phyloP scores from a whole-genome alignment of 2,329 filamentous ascomycete genomes.

The Clarireedia homoeocarpa region DNA sequence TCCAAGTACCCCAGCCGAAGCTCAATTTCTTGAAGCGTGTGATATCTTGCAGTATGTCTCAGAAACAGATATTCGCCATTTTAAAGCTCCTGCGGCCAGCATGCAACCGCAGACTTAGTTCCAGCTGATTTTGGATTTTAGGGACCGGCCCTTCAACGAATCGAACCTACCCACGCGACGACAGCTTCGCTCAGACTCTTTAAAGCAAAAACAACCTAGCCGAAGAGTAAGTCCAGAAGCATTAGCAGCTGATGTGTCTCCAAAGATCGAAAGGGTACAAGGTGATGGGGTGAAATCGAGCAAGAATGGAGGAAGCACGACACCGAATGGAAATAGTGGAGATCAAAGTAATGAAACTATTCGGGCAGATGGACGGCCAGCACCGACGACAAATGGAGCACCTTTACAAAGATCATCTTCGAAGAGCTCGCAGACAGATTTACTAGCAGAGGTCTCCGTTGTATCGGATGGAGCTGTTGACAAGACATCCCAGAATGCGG shows the following conservation, averaged over 20 bases:
- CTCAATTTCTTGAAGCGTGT: slow-evolving; percentile 47
- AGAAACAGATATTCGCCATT: not conserved
- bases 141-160: slow-evolving; percentile 44
- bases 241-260: slow-evolving; percentile 12
- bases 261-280: slow-evolving; percentile 17
- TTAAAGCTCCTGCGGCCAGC: not conserved
- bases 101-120: not conserved
- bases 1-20: slow-evolving; percentile 43
- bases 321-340: slow-evolving; percentile 17
- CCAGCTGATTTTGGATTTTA: slow-evolving; percentile 28
- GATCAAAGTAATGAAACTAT: slow-evolving; percentile 10
- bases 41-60: slow-evolving; percentile 53
- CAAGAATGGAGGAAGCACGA: slow-evolving; percentile 21
- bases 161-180: slow-evolving; percentile 44
- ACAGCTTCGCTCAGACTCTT: slow-evolving; percentile 36
- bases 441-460: slow-evolving; percentile 18
- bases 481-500: slow-evolving; percentile 19
- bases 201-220: slow-evolving; percentile 33
- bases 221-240: slow-evolving; percentile 20
- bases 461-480: slow-evolving; percentile 20
- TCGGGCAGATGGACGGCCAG: slow-evolving; percentile 10
- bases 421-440: slow-evolving; percentile 27
- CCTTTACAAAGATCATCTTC: slow-evolving; percentile 22
- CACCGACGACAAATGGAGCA: slow-evolving; percentile 7
- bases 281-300: slow-evolving; percentile 22